phyloP scores from a whole-genome alignment of 306 rosid species.

The Vigna reflexopilosa region DNA sequence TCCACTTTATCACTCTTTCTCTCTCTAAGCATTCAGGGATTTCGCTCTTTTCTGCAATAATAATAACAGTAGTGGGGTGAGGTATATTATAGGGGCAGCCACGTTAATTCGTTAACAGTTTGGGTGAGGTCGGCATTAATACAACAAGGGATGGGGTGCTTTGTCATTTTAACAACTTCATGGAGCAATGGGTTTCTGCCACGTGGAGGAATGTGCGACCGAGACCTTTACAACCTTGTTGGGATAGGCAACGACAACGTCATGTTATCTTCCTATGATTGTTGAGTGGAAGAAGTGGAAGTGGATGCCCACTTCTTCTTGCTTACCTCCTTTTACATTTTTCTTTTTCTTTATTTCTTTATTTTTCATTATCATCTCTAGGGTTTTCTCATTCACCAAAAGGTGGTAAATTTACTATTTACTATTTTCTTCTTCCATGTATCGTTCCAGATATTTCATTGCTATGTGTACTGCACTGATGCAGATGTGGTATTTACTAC shows the following conservation, averaged over 20 bases:
- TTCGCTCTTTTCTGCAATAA: slow-evolving; percentile 53
- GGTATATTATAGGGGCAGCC: slow-evolving; percentile 29
- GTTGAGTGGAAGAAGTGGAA: slow-evolving; percentile 47
- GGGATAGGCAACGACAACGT: slow-evolving; percentile 67
- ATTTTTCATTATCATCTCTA: not conserved
- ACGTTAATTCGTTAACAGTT: slow-evolving; percentile 38
- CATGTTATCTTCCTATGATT: slow-evolving; percentile 71
- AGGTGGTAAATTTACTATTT: not conserved
- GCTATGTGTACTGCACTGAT: not conserved
- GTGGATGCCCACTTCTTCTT: slow-evolving; percentile 50
- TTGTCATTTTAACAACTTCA: slow-evolving; percentile 30
- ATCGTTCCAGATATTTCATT: not conserved
- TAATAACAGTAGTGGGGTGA: slow-evolving; percentile 15
- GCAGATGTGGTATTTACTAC: not conserved
- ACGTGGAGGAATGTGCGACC: slow-evolving; percentile 64
- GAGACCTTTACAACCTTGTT: slow-evolving; percentile 64
- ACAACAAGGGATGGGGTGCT: slow-evolving; percentile 41
- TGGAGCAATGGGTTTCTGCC: slow-evolving; percentile 46
- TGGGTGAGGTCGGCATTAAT: slow-evolving; percentile 62
- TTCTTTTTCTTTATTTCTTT: not conserved
- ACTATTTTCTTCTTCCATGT: not conserved
- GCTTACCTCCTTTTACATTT: slow-evolving; percentile 23
- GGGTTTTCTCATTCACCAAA: slow-evolving; percentile 31
- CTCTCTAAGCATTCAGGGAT: slow-evolving; percentile 51
- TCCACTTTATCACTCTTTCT: slow-evolving; percentile 32